Evolutionary conservation across 1,284 basidiomycete species (phyloP), one percentile per base, ranked within the genome.

Genomic region (Cyathus olla): DNA sequence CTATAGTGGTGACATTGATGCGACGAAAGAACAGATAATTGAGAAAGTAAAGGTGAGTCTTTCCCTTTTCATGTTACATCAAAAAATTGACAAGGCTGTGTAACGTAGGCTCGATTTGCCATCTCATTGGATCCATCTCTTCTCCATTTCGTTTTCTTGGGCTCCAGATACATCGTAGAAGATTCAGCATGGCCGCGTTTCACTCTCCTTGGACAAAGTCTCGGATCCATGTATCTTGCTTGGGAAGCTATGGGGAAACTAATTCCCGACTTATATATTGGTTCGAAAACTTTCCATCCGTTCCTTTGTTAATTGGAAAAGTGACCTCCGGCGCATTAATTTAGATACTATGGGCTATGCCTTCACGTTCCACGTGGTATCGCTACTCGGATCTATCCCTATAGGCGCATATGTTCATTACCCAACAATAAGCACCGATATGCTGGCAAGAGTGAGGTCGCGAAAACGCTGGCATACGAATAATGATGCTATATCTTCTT

Each of bases 281-380:
- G 96, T 95, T 54, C 35, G 85, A 65, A 19, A 6, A 21, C 47
- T 56, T 22, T 19, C 40, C n/a, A n/a, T n/a, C n/a, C n/a, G n/a
- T n/a, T n/a, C n/a, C n/a, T n/a, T n/a, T n/a, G n/a, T n/a, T n/a
- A n/a, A n/a, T n/a, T n/a, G n/a, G n/a, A n/a, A n/a, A n/a, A n/a
- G n/a, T n/a, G n/a, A n/a, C n/a, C n/a, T n/a, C n/a, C n/a, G n/a
- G n/a, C n/a, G n/a, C n/a, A n/a, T n/a, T 29, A 31, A 9, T 28
- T 52, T 49, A 97, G 97, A 99, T 75, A 96, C 97, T 0, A 99
- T 99, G 96, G 97, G 98, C 26, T 98, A 98, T 72, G 96, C 95
- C 0, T 99, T 99, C 72, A 94, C 95, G 0, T 96, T 94, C 72
- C 95, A 93, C 3, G 79, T 94, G 15, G 91, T 95, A 3, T 81